phyloP scores from a whole-genome alignment of 192 early-diverging fungal species.

The Entomortierella chlamydospora region DNA sequence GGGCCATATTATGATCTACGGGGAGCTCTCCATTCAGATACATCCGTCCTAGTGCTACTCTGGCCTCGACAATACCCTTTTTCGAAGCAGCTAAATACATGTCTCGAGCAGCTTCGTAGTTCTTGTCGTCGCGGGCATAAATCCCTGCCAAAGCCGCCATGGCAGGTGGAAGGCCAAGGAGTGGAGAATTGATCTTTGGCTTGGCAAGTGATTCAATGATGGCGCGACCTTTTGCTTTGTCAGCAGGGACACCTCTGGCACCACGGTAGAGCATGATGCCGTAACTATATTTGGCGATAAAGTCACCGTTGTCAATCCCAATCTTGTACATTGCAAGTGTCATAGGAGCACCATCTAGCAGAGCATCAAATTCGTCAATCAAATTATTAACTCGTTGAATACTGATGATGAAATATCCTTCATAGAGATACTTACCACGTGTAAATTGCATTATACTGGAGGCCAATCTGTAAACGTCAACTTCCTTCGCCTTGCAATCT shows the following conservation, averaged over 20 bases:
- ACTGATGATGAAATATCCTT: neutral
- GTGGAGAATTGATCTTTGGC: neutral
- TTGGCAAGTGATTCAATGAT: slow-evolving; percentile 55
- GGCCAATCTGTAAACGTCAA: slow-evolving; percentile 6
- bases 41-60: slow-evolving; percentile 56
- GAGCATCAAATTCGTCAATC: neutral
- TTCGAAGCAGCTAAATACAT: slow-evolving; percentile 58
- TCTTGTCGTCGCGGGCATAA: slow-evolving; percentile 53
- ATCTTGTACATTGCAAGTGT: slow-evolving; percentile 54
- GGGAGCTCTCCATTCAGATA: slow-evolving; percentile 42
- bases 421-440: slow-evolving; percentile 20
- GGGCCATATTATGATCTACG: slow-evolving; percentile 28
- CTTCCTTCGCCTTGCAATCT: slow-evolving; percentile 33
- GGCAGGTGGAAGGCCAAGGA: slow-evolving; percentile 58
- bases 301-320: slow-evolving; percentile 57
- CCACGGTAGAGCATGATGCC: slow-evolving; percentile 62
- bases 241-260: slow-evolving; percentile 47
- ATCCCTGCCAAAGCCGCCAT: slow-evolving; percentile 61
- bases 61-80: slow-evolving; percentile 49
- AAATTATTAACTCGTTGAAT: neutral
- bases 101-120: slow-evolving; percentile 55
- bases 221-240: slow-evolving; percentile 48
- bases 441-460: slow-evolving; percentile 26
- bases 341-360: slow-evolving; percentile 52
- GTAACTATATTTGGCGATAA: slow-evolving; percentile 57